These are phyloP conservation scores for Phytophthora quininea DNA, from an alignment of 352 stramenopile genomes.

Conservation along the genomic window DNA sequence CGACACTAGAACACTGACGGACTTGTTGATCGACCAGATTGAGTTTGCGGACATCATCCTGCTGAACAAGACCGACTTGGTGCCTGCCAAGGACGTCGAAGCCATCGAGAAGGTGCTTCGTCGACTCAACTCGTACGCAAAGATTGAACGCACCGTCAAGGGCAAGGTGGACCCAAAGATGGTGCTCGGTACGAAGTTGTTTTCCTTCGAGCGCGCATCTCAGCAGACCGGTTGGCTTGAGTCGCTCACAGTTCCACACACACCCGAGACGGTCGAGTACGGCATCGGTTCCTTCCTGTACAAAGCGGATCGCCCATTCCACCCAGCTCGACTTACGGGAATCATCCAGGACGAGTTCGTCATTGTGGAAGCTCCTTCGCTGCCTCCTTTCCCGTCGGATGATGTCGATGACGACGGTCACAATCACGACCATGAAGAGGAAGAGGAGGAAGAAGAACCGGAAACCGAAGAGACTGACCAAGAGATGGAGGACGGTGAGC, in stretches of 20 bases:
- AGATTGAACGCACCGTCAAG: conserved; percentile 58
- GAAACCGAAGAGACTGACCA: conserved; percentile 35
- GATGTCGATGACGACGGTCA: conserved; percentile 46
- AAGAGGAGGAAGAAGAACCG: conserved; percentile 45
- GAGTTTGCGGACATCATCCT: conserved; percentile 96
- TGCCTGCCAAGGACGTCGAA: conserved; percentile 53
- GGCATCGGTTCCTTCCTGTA: conserved; percentile 92
- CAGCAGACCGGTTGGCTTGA: conserved; percentile 89
- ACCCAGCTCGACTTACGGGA: conserved; percentile 66
- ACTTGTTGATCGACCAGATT: conserved; percentile 92
- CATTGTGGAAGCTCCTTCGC: conserved; percentile 52
- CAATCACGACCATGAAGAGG: conserved; percentile 39
- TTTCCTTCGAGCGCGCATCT: conserved; percentile 82
- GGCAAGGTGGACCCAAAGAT: conserved; percentile 59
- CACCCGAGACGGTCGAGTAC: conserved; percentile 90
- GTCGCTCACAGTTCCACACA: conserved; percentile 64
- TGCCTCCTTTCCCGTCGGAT: conserved; percentile 54
- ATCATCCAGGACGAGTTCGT: conserved; percentile 64
- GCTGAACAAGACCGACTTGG: conserved; percentile 93
- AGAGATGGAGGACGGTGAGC: conserved; percentile 46
- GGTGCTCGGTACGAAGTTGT: conserved; percentile 89
- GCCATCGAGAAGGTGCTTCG: conserved; percentile 79
- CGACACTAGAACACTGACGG: conserved; percentile 60
- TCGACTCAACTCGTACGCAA: conserved; percentile 63
- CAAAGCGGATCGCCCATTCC: conserved; percentile 74